phyloP scores from a whole-genome alignment of 345 rosid genomes.

The Corymbia maculata region DNA sequence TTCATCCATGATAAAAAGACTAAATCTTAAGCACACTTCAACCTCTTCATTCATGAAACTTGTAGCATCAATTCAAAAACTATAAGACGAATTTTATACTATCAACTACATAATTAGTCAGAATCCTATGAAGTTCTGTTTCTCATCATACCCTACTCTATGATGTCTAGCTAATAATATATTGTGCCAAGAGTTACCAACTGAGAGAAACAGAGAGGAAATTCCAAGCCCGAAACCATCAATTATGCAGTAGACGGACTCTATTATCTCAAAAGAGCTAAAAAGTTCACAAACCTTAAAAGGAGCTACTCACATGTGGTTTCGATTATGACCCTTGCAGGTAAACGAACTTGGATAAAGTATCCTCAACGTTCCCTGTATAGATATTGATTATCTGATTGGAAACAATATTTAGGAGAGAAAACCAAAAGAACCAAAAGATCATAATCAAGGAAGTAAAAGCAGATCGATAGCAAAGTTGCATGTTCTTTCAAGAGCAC shows the following conservation, averaged over 20 bases:
- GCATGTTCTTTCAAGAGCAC: background rate
- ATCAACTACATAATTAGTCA: too few species aligned
- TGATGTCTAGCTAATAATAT: background rate
- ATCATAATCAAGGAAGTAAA: background rate
- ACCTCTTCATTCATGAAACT: too few species aligned
- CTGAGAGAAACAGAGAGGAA: background rate
- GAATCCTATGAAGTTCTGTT: background rate
- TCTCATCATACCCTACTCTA: background rate
- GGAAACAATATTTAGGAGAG: background rate
- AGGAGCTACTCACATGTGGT: background rate
- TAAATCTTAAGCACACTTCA: too few species aligned
- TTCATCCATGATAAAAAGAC: too few species aligned
- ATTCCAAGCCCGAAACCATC: too few species aligned
- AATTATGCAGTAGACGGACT: background rate
- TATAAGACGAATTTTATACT: too few species aligned
- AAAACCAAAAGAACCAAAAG: background rate
- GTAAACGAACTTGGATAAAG: background rate
- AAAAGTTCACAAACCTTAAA: background rate
- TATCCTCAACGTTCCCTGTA: background rate
- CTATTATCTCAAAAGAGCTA: background rate
- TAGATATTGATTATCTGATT: background rate
- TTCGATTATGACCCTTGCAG: background rate
- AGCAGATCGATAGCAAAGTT: background rate
- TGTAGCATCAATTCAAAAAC: too few species aligned
- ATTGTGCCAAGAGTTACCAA: background rate